Percentiles rank a stretch among this genome's conserved stretches.
phyloP scores from a whole-genome alignment of 768 basidiomycete species.

The Pulveroboletus sp. region DNA sequence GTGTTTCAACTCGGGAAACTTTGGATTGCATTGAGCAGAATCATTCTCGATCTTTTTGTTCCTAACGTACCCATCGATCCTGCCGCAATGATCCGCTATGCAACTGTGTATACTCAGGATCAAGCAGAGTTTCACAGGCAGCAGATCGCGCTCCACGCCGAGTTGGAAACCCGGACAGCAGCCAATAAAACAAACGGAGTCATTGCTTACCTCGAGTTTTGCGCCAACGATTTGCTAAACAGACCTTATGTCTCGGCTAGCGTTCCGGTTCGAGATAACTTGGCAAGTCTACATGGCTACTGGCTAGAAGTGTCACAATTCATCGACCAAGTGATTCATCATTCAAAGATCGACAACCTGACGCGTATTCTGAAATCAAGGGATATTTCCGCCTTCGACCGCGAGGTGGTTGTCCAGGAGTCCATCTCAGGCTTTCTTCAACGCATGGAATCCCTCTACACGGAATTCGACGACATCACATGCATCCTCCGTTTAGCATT shows the following conservation, averaged over 20 bases:
- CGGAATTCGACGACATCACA: slow-evolving; percentile 67
- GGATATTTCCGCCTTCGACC: slow-evolving; percentile 39
- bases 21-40: slow-evolving; percentile 59
- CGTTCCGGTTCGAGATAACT: slow-evolving; percentile 37
- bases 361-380: slow-evolving; percentile 33
- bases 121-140: slow-evolving; percentile 39
- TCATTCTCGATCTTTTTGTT: slow-evolving; percentile 69
- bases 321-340: slow-evolving; percentile 49
- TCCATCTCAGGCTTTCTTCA: slow-evolving; percentile 75
- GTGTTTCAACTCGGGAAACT: slow-evolving; percentile 39
- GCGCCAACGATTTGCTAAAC: slow-evolving; percentile 31
- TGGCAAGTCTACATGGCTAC: slow-evolving; percentile 54
- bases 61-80: slow-evolving; percentile 89
- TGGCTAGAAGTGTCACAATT: slow-evolving; percentile 82
- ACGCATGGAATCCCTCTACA: slow-evolving; percentile 64
- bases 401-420: slow-evolving; percentile 73
- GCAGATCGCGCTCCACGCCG: slow-evolving; percentile 51
- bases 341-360: slow-evolving; percentile 50
- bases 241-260: slow-evolving; percentile 23
- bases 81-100: slow-evolving; percentile 54
- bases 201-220: slow-evolving; percentile 41
- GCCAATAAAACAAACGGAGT: slow-evolving; percentile 55
- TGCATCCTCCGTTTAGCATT: slow-evolving; percentile 64
- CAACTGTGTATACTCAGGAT: slow-evolving; percentile 40
- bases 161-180: slow-evolving; percentile 51